Evolutionary conservation across 2,329 filamentous ascomycete species (phyloP).

Genomic region (Xylariales sp.): DNA sequence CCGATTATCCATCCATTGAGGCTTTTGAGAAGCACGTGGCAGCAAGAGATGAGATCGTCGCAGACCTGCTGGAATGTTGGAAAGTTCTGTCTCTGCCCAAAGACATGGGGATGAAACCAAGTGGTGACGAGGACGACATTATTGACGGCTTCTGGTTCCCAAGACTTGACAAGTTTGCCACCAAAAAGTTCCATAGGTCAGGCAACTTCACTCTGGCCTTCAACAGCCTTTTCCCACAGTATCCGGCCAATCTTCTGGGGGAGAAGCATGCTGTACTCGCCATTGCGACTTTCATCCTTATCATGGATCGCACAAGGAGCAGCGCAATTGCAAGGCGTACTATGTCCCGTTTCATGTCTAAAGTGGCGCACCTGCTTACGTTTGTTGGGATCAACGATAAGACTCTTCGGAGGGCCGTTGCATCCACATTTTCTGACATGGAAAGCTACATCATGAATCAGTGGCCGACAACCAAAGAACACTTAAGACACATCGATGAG

Average conservation of each 20-base stretch:
- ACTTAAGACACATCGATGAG: slow-evolving; percentile 12
- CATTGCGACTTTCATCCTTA: slow-evolving; percentile 33
- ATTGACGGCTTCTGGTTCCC: slow-evolving; percentile 26
- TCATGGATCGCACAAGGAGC: slow-evolving; percentile 27
- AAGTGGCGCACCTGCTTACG: slow-evolving; percentile 20
- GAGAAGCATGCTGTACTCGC: slow-evolving; percentile 27
- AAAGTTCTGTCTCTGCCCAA: slow-evolving; percentile 31
- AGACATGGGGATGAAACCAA: slow-evolving; percentile 7
- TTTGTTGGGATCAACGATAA: slow-evolving; percentile 16
- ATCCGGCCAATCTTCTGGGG: slow-evolving; percentile 19
- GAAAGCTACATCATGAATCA: slow-evolving; percentile 20
- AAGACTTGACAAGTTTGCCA: slow-evolving; percentile 16
- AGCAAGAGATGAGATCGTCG: slow-evolving; percentile 27
- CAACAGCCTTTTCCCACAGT: slow-evolving; percentile 29
- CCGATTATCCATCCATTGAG: slow-evolving; percentile 20
- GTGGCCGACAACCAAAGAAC: slow-evolving; percentile 22
- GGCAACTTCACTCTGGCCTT: slow-evolving; percentile 26
- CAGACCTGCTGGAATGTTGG: slow-evolving; percentile 38
- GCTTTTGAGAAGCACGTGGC: slow-evolving; percentile 25
- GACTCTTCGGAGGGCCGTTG: slow-evolving; percentile 13
- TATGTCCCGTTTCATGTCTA: slow-evolving; percentile 22
- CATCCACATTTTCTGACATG: slow-evolving; percentile 15
- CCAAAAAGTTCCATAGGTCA: slow-evolving; percentile 14
- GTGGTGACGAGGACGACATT: slow-evolving; percentile 13
- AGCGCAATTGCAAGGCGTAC: slow-evolving; percentile 13